A percentile compares a stretch with the other conserved stretches of the same genome.
phyloP scores from a whole-genome alignment of 768 basidiomycete species.

The Mycena pura region DNA sequence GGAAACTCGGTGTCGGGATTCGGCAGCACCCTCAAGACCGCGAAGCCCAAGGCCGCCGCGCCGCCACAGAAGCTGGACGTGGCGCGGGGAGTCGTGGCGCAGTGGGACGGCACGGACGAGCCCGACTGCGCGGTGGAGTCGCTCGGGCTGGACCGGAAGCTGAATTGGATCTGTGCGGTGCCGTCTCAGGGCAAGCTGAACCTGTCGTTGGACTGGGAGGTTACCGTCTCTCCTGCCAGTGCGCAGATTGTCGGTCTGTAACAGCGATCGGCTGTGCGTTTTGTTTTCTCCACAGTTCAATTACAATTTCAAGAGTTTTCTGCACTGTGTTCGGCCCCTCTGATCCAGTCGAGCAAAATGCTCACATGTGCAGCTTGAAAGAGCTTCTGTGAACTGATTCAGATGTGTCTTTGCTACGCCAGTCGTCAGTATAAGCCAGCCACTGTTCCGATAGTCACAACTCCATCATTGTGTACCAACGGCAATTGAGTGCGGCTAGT shows the following conservation, averaged over 20 bases:
- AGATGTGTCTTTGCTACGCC: too few relatives aligned
- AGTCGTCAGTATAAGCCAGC: too few relatives aligned
- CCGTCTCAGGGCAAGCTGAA: conserved; percentile 38
- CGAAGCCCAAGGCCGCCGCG: background rate
- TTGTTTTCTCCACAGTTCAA: background rate
- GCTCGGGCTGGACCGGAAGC: conserved; percentile 42
- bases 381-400: too few relatives aligned
- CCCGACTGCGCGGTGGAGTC: conserved; percentile 22
- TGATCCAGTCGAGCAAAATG: too few relatives aligned
- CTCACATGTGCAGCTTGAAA: too few relatives aligned
- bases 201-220: conserved; percentile 43
- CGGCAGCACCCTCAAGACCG: conserved; percentile 13
- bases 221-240: conserved; percentile 34
- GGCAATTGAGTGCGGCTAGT: too few relatives aligned
- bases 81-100: conserved; percentile 28
- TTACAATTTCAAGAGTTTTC: background rate
- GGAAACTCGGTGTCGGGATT: too few relatives aligned
- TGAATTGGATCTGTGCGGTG: conserved; percentile 44
- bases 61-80: conserved; percentile 21
- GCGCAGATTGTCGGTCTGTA: conserved; percentile 29
- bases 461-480: too few relatives aligned
- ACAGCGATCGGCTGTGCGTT: background rate
- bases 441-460: too few relatives aligned
- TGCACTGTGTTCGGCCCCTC: too few relatives aligned
- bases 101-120: conserved; percentile 36